Percentiles rank a stretch among this genome's conserved stretches.
Evolutionary conservation across 441 rosid genomes (phyloP).

Genomic region (Biscutella auriculata): DNA sequence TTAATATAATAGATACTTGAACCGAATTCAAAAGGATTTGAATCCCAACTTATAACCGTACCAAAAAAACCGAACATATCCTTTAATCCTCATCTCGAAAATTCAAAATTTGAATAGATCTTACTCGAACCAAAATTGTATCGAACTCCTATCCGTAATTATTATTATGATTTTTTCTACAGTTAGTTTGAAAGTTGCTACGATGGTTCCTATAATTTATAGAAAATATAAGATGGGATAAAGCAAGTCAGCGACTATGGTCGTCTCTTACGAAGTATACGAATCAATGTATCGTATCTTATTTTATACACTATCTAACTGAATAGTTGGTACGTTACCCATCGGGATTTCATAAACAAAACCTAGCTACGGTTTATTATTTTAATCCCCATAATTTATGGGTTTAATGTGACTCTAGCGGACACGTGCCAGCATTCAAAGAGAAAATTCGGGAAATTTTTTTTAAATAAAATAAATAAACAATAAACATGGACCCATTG

Average conservation of each 20-base stretch:
- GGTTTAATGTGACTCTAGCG: slow-evolving; percentile 3
- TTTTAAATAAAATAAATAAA: not conserved
- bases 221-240: slow-evolving; percentile 7
- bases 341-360: slow-evolving; percentile 3
- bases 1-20: too few relatives aligned
- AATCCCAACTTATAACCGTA: too few relatives aligned
- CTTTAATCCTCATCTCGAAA: too few relatives aligned
- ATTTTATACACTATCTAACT: slow-evolving; percentile 14
- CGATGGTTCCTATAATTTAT: slow-evolving; percentile 14
- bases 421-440: slow-evolving; percentile 14
- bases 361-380: slow-evolving; percentile 13
- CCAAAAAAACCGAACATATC: too few relatives aligned
- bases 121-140: too few relatives aligned
- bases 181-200: slow-evolving; percentile 13
- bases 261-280: slow-evolving; percentile 12
- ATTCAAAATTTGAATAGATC: too few relatives aligned
- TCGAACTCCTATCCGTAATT: too few relatives aligned
- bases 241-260: slow-evolving; percentile 22
- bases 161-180: not conserved
- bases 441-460: slow-evolving; percentile 9
- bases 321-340: slow-evolving; percentile 16
- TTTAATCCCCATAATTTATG: slow-evolving; percentile 2
- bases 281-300: slow-evolving; percentile 7
- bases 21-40: too few relatives aligned
- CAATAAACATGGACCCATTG: not conserved